These are phyloP conservation scores for Xerophyta viscosa DNA, from an alignment of 106 monocot genomes.

Conservation along the genomic window DNA sequence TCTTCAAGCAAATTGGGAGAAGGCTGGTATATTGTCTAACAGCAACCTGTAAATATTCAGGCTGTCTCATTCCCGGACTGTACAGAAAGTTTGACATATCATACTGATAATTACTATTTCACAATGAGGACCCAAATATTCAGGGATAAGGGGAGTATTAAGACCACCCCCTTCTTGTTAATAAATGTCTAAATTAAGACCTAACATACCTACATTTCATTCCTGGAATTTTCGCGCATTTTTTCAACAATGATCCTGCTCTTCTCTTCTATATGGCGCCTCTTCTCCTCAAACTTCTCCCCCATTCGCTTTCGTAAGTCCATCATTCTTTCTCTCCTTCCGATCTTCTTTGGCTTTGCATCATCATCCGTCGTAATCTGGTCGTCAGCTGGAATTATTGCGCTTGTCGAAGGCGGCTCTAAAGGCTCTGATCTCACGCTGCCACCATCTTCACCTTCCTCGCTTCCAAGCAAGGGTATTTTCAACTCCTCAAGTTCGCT, in stretches of 20 bases:
- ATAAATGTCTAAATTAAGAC: no score
- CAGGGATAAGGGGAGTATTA: no score
- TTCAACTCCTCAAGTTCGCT: slow-evolving; percentile 20
- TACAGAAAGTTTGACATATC: no score
- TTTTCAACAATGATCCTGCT: slow-evolving; percentile 68
- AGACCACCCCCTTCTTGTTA: no score
- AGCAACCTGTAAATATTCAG: no score
- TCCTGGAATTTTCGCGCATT: slow-evolving; percentile 54
- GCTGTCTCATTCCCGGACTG: no score
- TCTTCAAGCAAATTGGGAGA: no score
- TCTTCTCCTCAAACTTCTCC: slow-evolving; percentile 89
- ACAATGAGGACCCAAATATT: no score
- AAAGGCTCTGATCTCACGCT: slow-evolving; percentile 6
- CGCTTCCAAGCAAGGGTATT: slow-evolving; percentile 22
- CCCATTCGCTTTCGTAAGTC: slow-evolving; percentile 74
- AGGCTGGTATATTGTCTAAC: no score
- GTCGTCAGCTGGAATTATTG: slow-evolving; percentile 1
- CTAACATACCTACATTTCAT: slow-evolving; percentile 6
- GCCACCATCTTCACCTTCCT: slow-evolving; percentile 3
- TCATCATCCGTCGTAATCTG: slow-evolving; percentile 24
- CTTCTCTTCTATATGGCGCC: slow-evolving; percentile 70
- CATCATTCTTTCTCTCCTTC: slow-evolving; percentile 59
- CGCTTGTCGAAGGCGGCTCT: slow-evolving; percentile 3
- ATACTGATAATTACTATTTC: no score
- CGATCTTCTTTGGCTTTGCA: slow-evolving; percentile 26